Evolutionary conservation across 768 basidiomycete genomes (phyloP), one percentile per base, ranked within the genome.

Genomic region (Trametes cingulata): DNA sequence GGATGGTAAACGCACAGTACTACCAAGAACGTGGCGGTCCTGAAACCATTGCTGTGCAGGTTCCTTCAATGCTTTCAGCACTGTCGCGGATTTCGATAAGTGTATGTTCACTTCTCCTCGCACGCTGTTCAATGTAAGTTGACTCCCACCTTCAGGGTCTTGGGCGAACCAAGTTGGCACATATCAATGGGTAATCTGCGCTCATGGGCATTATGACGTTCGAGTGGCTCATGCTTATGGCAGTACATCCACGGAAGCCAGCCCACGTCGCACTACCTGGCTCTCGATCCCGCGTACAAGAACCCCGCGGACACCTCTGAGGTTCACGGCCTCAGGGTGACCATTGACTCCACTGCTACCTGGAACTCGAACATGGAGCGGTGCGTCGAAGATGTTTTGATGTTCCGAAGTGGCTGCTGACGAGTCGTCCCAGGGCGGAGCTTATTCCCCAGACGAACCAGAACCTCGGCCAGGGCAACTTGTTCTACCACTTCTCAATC

Each of bases 401-500:
- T 20, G 7, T 27, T 1, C 6, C 2, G 6, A 6, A 1, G 3
- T 33, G 22, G 39, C 27, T 17, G 39, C 20, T 19, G 17, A 46
- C 33, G 61, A 8, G 41, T 3, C 6, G 9, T 10, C 19, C 0
- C 41, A 69, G 69, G 3, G 64, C 67, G 6, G 73, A 75, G 52
- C 67, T 75, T 19, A 73, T 75, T 45, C 72, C 74, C 2, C 72
- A 77, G 69, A 84, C 83, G 25, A 76, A 74, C 13, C 70, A 75
- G 50, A 86, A 85, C 70, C 72, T 87, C 22, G 84, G 85, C 2
- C 74, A 77, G 13, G 85, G 84, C 0, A 79, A 83, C 57, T 68
- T 85, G 55, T 86, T 78, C 74, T 86, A 86, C 71, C 85, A 86
- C 73, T 86, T 86, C 74, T 84, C 83, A 0, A 67, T 86, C 42